Conservation (phyloP, 176 grass and related monocot genomes). For the Microstegium vimineum region DNA sequence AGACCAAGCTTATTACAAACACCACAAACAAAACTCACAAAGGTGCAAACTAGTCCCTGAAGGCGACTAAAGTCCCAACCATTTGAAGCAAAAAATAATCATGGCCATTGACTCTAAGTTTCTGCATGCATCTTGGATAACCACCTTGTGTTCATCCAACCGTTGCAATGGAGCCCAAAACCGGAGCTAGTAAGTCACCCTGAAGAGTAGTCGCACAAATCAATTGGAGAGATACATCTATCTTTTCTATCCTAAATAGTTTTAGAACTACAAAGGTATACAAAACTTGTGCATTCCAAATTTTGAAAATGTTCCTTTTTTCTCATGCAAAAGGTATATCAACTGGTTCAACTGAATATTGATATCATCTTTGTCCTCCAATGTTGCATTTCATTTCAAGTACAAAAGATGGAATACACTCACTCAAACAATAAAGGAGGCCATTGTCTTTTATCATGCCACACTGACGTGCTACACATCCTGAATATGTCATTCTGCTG, state of each 20-base stretch:
- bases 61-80: too few relatives aligned
- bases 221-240: neutral
- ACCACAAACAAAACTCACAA: too few relatives aligned
- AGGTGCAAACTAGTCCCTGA: too few relatives aligned
- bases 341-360: neutral
- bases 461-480: neutral
- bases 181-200: too few relatives aligned
- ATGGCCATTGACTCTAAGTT: too few relatives aligned
- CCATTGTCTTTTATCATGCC: neutral
- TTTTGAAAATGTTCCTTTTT: neutral
- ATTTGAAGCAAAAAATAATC: too few relatives aligned
- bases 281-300: neutral
- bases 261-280: neutral
- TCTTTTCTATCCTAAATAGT: neutral
- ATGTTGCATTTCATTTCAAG: neutral
- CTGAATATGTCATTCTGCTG: slow-evolving; percentile 9
- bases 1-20: too few relatives aligned
- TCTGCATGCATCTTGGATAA: too few relatives aligned
- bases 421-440: neutral
- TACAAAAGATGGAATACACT: neutral
- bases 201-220: too few relatives aligned
- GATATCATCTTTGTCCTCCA: neutral
- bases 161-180: too few relatives aligned
- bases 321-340: neutral
- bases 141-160: too few relatives aligned